Base-by-base conservation (phyloP, 805 yeast species). In the Hanseniaspora taiwanica region DNA sequence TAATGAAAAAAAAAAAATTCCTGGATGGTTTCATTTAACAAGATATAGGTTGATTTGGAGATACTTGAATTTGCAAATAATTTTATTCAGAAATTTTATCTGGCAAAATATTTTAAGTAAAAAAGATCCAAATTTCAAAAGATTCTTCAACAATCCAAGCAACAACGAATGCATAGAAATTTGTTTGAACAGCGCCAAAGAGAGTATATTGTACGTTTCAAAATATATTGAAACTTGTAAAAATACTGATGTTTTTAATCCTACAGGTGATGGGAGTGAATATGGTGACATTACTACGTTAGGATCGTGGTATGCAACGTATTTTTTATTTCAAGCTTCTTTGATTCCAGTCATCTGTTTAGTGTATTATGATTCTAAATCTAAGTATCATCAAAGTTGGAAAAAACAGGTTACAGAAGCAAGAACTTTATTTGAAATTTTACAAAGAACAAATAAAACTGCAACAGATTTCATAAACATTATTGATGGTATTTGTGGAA, bases 301-400 rank as follows among this genome's bases (percentile, higher is more conserved):
- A 8, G 35, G 40, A n/a, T 21, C 38, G 12, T 77, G 83, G 83
- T 72, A 76, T 55, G 72, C 79, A 4, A 71, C 76, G 0, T 77
- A 73, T 50, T 78, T 73, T 53, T 46, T 75, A 12, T 75, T 76
- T 56, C 81, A 77, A 52, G 81, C 82, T 1, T 68, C 72, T 4
- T 56, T 77, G 42, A 71, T 77, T 37, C 76, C 78, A 7, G 65
- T 75, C 35, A 24, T 42, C 4, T 42, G 41, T 21, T 31, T 42
- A 23, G 35, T 42, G 6, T 41, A 41, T 31, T 33, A 41, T 29
- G 44, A 41, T 14, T 38, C 38, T 18, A 35, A 37, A 14, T 42
- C 37, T 16, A 42, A 42, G 12, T 29, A 37, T 13, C 35, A 37
- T 36, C 35, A 42, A 18, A 27, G 36, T 19, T 42, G 44, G 44